Evolutionary conservation across 352 stramenopile genomes (phyloP).

Genomic region (Globisporangium cederbergense): DNA sequence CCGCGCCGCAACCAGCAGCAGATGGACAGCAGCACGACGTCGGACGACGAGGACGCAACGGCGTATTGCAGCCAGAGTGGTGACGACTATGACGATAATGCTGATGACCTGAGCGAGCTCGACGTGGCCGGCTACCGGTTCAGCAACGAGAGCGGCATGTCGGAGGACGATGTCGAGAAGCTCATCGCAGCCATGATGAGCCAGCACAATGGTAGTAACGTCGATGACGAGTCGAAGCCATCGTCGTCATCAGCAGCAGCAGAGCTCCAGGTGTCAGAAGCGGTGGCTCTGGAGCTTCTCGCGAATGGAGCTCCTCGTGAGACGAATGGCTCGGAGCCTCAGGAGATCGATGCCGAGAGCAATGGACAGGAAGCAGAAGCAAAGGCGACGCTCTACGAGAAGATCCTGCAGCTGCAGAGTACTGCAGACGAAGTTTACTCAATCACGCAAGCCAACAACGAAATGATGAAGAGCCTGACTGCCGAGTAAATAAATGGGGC

Average conservation of each 20-base stretch:
- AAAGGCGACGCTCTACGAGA: slow-evolving; percentile 17
- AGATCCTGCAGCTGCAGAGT: slow-evolving; percentile 39
- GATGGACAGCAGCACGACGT: background rate
- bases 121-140: slow-evolving; percentile 15
- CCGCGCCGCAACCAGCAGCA: background rate
- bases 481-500: background rate
- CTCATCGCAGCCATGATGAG: slow-evolving; percentile 7
- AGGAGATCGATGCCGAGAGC: no score
- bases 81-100: background rate
- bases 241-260: background rate
- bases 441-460: slow-evolving; percentile 41
- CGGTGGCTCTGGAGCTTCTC: no score
- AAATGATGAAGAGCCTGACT: slow-evolving; percentile 25
- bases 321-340: no score
- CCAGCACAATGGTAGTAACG: background rate
- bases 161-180: slow-evolving; percentile 16
- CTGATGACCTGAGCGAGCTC: slow-evolving; percentile 7
- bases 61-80: background rate
- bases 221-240: no score
- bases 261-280: no score
- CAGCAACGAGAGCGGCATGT: slow-evolving; percentile 15
- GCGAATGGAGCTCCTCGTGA: no score
- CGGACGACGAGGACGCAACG: background rate
- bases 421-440: slow-evolving; percentile 34
- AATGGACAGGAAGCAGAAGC: background rate